A percentile compares a stretch with the other conserved stretches of the same genome.
phyloP scores from a whole-genome alignment of 2,329 filamentous ascomycete genomes.

The Didymella pinodella region DNA sequence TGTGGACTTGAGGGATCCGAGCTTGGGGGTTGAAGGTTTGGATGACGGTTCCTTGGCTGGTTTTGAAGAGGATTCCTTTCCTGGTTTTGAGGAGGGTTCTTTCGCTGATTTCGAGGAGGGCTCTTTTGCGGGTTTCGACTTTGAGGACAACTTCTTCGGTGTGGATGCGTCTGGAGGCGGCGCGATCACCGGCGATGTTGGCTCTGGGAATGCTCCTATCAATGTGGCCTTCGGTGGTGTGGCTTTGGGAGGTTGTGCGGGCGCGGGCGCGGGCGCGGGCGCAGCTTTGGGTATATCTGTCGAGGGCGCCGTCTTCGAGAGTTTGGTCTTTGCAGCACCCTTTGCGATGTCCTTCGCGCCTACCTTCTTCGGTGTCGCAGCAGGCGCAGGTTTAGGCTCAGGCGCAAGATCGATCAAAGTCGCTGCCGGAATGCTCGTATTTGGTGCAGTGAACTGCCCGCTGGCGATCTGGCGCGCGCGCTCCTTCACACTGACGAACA shows the following conservation, averaged over 20 bases:
- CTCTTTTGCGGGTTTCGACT: slow-evolving; percentile 6
- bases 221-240: slow-evolving; percentile 2
- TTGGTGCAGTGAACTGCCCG: slow-evolving; percentile 18
- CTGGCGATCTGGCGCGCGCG: slow-evolving; percentile 25
- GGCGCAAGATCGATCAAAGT: slow-evolving; percentile 9
- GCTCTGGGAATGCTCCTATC: slow-evolving; percentile 1
- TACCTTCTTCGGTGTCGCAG: slow-evolving; percentile 8
- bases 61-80: slow-evolving; percentile 2
- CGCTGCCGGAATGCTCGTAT: not conserved
- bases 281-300: slow-evolving; percentile 2
- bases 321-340: not conserved
- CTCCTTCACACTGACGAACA: slow-evolving; percentile 29
- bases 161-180: slow-evolving; percentile 2
- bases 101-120: slow-evolving; percentile 3
- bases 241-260: not conserved
- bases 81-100: not conserved
- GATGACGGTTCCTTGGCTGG: slow-evolving; percentile 2
- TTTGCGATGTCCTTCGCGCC: slow-evolving; percentile 6
- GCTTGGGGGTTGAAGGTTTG: slow-evolving; percentile 3
- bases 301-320: slow-evolving; percentile 1
- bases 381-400: slow-evolving; percentile 5
- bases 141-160: slow-evolving; percentile 13
- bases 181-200: not conserved
- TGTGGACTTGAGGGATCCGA: slow-evolving; percentile 1
- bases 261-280: not conserved